These are phyloP conservation scores for Pythium guiyangense DNA, from an alignment of 352 stramenopile genomes.

Conservation along the genomic window DNA sequence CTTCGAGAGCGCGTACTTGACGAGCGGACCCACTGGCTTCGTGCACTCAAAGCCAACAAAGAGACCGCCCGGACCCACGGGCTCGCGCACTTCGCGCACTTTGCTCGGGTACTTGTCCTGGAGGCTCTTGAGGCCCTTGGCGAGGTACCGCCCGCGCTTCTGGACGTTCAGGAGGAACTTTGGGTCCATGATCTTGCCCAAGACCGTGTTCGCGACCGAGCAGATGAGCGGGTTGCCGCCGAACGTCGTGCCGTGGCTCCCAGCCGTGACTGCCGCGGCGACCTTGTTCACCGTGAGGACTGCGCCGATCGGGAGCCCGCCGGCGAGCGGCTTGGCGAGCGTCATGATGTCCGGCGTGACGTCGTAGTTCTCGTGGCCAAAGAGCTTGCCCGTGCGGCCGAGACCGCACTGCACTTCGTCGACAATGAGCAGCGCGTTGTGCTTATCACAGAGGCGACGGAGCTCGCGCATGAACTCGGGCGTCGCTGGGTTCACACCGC, in stretches of 20 bases:
- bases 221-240: slow-evolving; percentile 96
- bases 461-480: slow-evolving; percentile 89
- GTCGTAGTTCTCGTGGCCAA: slow-evolving; percentile 93
- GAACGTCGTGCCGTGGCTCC: slow-evolving; percentile 96
- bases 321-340: slow-evolving; percentile 96
- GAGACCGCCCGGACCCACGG: slow-evolving; percentile 60
- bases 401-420: slow-evolving; percentile 98
- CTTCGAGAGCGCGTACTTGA: slow-evolving; percentile 71
- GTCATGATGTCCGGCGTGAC: slow-evolving; percentile 96
- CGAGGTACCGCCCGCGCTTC: slow-evolving; percentile 60
- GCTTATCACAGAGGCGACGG: slow-evolving; percentile 92
- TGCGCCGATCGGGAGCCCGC: slow-evolving; percentile 94
- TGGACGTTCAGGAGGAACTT: slow-evolving; percentile 70
- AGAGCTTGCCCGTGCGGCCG: slow-evolving; percentile 93
- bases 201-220: slow-evolving; percentile 81
- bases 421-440: slow-evolving; percentile 95
- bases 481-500: slow-evolving; percentile 91
- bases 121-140: slow-evolving; percentile 47
- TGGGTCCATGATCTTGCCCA: slow-evolving; percentile 68
- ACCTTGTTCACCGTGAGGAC: slow-evolving; percentile 92
- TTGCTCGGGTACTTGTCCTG: slow-evolving; percentile 73
- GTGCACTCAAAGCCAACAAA: slow-evolving; percentile 78
- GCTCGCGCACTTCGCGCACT: slow-evolving; percentile 60
- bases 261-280: slow-evolving; percentile 86
- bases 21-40: slow-evolving; percentile 51